Base-by-base conservation (phyloP, 768 basidiomycete genomes). In the Inosperma sp. region DNA sequence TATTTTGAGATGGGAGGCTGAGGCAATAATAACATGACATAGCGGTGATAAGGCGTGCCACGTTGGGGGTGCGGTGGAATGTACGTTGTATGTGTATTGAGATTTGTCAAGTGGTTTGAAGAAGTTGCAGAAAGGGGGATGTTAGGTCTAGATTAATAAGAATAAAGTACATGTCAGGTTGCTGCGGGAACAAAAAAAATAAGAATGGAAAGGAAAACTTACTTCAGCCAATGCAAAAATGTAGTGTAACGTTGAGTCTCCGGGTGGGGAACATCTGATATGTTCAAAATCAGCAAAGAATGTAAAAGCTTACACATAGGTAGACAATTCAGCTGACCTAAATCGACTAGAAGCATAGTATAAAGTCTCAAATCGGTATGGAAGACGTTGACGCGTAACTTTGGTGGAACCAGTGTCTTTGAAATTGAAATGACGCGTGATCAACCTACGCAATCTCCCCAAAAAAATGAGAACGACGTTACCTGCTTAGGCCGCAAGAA, bases 1-100 rank as follows among this genome's bases (percentile, higher is more conserved):
- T 75, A 71, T 26, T 61, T 58, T 14, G 59, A 49, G 29, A 66
- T 56, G 8, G 74, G 68, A 26, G 79, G 73, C 58, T 95, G 92
- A 8, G 81, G 83, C 40, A 94, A 75, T 23, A 95, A 71, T 23
- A 95, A 71, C 36, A 86, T 58, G 7, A 82, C 79, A 66, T 95
- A 96, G 54, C 95, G 91, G 68, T 99, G 95, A 68, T 90, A 93
- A 0, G 82, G 81, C 9, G 93, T 86, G 43, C 93, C 93, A 30
- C 79, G 79, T 63, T 92, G 88, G 3, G 95, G 95, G 57, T 96
- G 93, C 4, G 94, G 96, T 5, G 95, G 88, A 56, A 94, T 73
- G 66, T 94, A 97, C 21, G 71, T 69, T 5, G 86, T 87, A 64
- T 88, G 86, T 1, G 73, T 66, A 55, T 79, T 72, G 46, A 76